Evolutionary conservation across 1,139 yeast species (phyloP).

Genomic region (Protomyces macrosporus): DNA sequence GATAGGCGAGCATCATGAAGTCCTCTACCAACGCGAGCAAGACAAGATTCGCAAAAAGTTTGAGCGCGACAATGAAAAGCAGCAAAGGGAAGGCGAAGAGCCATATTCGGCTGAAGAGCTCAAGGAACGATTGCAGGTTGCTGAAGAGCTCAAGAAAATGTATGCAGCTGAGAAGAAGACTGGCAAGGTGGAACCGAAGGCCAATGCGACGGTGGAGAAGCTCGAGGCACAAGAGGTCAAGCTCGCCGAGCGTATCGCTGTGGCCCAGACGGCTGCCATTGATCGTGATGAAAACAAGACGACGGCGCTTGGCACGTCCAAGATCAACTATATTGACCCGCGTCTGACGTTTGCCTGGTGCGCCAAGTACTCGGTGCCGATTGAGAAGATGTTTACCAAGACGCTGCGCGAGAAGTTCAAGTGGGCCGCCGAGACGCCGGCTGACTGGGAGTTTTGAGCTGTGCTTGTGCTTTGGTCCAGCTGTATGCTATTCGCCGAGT

Average conservation of each 20-base stretch:
- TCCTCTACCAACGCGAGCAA: constrained; percentile 54
- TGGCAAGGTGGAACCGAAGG: constrained; percentile 56
- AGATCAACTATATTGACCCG: constrained; percentile 93
- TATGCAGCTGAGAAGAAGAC: constrained; percentile 57
- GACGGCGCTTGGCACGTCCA: constrained; percentile 88
- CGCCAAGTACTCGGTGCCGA: constrained; percentile 79
- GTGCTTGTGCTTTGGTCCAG: no score
- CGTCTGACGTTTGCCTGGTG: constrained; percentile 85
- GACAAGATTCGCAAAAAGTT: constrained; percentile 63
- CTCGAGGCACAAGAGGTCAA: constrained; percentile 66
- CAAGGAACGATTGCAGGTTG: constrained; percentile 54
- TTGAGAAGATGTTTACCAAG: constrained; percentile 85
- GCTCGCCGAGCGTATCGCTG: constrained; percentile 64
- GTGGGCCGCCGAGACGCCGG: constrained; percentile 94
- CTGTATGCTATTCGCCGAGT: no score
- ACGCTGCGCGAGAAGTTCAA: constrained; percentile 85
- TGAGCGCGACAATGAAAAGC: constrained; percentile 71
- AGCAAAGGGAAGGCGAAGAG: constrained; percentile 53
- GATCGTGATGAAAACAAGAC: constrained; percentile 93
- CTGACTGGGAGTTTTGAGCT: constrained; percentile 68
- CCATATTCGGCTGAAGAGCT: constrained; percentile 52
- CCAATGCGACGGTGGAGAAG: constrained; percentile 59
- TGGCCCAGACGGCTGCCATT: constrained; percentile 66
- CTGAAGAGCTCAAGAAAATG: constrained; percentile 50
- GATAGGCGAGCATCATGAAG: constrained; percentile 47